phyloP scores from a whole-genome alignment of 164 flowering plant species.

The Malania oleifera region DNA sequence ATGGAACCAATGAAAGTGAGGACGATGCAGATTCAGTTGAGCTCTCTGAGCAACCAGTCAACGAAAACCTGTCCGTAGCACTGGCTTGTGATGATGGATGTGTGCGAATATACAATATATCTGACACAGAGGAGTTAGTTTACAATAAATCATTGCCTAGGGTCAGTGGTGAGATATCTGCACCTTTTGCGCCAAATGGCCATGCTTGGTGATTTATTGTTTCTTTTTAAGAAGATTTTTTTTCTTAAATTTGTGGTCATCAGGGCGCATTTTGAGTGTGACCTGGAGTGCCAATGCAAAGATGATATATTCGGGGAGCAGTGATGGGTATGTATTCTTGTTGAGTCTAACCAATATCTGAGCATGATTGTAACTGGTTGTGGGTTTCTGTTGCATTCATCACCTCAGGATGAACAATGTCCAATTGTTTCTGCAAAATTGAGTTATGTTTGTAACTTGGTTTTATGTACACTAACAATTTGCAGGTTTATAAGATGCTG shows the following conservation, averaged over 20 bases:
- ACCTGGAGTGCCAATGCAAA: constrained; percentile 77
- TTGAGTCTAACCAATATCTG: not conserved
- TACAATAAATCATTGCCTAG: constrained; percentile 69
- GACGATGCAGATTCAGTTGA: constrained; percentile 42
- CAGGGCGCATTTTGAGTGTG: constrained; percentile 83
- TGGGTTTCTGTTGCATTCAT: not conserved
- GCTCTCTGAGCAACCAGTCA: constrained; percentile 24
- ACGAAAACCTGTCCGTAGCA: constrained; percentile 42
- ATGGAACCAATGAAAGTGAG: constrained; percentile 45
- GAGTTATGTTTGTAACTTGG: not conserved
- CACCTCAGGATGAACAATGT: not conserved
- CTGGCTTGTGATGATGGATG: constrained; percentile 94
- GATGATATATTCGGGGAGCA: constrained; percentile 78
- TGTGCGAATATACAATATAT: constrained; percentile 54
- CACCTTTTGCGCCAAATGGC: constrained; percentile 10
- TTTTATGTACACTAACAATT: not conserved
- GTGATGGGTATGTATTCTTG: constrained; percentile 75
- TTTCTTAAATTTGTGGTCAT: too few relatives aligned
- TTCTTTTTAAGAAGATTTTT: not conserved
- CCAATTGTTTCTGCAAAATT: not conserved
- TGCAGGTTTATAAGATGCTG: constrained; percentile 87
- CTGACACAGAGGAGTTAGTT: constrained; percentile 48
- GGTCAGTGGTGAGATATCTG: constrained; percentile 86
- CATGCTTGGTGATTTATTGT: not conserved
- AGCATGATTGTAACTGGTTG: not conserved